Evolutionary conservation across 1,284 basidiomycete genomes (phyloP), one percentile per base, ranked within the genome.

Genomic region (Rhodotorula sp.): DNA sequence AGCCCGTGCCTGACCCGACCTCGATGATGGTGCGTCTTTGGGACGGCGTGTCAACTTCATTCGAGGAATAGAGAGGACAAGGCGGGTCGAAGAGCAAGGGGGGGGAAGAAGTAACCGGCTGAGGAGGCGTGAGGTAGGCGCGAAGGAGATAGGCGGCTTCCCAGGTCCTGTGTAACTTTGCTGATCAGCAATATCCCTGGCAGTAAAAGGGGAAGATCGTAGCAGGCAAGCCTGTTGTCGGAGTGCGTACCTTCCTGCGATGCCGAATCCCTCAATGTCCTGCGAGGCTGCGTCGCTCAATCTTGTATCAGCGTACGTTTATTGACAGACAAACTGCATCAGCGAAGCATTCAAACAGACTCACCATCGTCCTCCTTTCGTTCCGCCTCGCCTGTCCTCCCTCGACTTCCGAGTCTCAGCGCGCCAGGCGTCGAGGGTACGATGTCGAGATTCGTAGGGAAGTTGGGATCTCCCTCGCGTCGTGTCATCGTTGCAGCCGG

Each of bases 1-100:
- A 81, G 4, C 89, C 89, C 3, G 86, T 86, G 5, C 90, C 89
- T 37, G 88, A 87, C 26, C 89, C 89, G 22, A 91, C 83, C 78
- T 91, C 89, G 61, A 91, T 77, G 48, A 87, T 80, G 5, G 61
- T 67, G 15, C 69, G 58, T 7, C 4, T 1, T 16, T n/a, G 46
- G 6, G 13, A 31, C 16, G 20, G 28, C 7, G 9, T 22, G 15
- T 30, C 7, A 31, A 13, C 2, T 24, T n/a, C 0, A 26, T 30
- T 9, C 26, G 2, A 4, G 48, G 59, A 51, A 15, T 73, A 77
- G 54, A 80, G 70, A 4, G 78, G 77, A 73, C 87, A 85, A 0
- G 84, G 85, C 11, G 89, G 88, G 72, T 90, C 87, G 76, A 88
- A 88, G 47, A 84, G 52, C n/a, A 34, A 15, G 76, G 57, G 15